Percentiles rank a stretch among this genome's conserved stretches.
These are phyloP conservation scores for Bipolaris oryzae DNA, from an alignment of 2,329 filamentous ascomycete genomes.

Conservation along the genomic window DNA sequence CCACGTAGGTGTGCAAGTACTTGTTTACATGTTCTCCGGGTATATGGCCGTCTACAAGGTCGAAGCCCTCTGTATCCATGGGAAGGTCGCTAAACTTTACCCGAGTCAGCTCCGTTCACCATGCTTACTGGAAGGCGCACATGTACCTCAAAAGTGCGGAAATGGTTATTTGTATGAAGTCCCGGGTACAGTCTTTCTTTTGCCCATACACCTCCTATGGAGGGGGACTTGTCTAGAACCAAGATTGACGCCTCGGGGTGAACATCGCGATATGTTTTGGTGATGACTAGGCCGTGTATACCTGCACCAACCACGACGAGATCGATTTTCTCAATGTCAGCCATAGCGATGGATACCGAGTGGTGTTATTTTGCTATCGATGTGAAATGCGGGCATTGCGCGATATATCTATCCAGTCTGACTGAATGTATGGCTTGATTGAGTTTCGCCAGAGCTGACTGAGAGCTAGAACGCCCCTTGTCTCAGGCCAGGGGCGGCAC, in stretches of 20 bases:
- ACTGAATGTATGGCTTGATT: not conserved
- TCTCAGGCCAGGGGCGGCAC: not conserved
- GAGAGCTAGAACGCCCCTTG: not conserved
- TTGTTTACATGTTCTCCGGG: constrained; percentile 62
- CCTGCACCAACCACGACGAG: constrained; percentile 41
- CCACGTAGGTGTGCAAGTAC: constrained; percentile 58
- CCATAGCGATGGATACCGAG: not conserved
- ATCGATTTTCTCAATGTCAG: constrained; percentile 20
- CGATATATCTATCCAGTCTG: not conserved
- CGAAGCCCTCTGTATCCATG: constrained; percentile 35
- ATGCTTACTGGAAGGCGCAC: not conserved
- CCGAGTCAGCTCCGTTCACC: not conserved
- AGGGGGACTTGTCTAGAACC: constrained; percentile 52
- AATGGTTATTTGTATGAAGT: constrained; percentile 53
- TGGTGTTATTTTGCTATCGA: not conserved
- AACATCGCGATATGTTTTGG: constrained; percentile 57
- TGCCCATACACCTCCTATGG: constrained; percentile 54
- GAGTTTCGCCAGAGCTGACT: not conserved
- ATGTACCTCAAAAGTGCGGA: constrained; percentile 34
- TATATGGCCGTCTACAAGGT: constrained; percentile 60
- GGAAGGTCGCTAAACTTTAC: constrained; percentile 47
- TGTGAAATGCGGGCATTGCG: not conserved
- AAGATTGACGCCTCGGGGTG: constrained; percentile 50
- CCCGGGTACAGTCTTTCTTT: constrained; percentile 52
- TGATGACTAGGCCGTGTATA: constrained; percentile 53